Evolutionary conservation across 805 yeast species (phyloP).

Genomic region (Candida fluviatilis): DNA sequence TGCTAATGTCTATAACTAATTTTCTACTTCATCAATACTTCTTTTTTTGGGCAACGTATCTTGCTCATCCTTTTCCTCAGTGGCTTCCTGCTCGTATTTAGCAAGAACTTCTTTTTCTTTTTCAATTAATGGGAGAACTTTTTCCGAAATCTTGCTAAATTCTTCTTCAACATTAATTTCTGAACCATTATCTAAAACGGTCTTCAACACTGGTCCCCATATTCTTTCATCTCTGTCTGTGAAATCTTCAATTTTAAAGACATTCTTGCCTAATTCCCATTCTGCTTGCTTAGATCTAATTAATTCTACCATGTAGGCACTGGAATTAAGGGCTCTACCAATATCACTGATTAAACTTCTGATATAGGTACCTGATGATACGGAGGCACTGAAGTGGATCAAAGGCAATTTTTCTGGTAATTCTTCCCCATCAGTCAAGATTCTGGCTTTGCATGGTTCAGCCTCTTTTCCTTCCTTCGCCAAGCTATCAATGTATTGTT

Average conservation of each 20-base stretch:
- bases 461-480: conserved; percentile 37
- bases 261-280: conserved; percentile 73
- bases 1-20: background rate
- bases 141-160: conserved; percentile 10
- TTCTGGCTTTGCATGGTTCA: conserved; percentile 34
- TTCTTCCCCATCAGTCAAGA: conserved; percentile 32
- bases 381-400: conserved; percentile 69
- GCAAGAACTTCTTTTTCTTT: conserved; percentile 7
- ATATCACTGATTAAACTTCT: conserved; percentile 86
- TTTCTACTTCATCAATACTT: conserved; percentile 17
- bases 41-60: conserved; percentile 14
- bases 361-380: conserved; percentile 93
- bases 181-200: conserved; percentile 43
- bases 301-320: conserved; percentile 85
- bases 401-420: conserved; percentile 57
- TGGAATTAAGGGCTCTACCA: conserved; percentile 74
- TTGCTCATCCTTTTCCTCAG: conserved; percentile 1
- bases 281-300: conserved; percentile 73
- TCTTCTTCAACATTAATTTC: conserved; percentile 22
- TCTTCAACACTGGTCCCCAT: conserved; percentile 66
- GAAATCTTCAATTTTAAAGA: conserved; percentile 65
- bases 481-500: conserved; percentile 45
- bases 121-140: conserved; percentile 8
- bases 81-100: conserved; percentile 4
- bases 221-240: conserved; percentile 52